Conservation (phyloP, 2,329 filamentous ascomycete species). For the Penicillium sp. region DNA sequence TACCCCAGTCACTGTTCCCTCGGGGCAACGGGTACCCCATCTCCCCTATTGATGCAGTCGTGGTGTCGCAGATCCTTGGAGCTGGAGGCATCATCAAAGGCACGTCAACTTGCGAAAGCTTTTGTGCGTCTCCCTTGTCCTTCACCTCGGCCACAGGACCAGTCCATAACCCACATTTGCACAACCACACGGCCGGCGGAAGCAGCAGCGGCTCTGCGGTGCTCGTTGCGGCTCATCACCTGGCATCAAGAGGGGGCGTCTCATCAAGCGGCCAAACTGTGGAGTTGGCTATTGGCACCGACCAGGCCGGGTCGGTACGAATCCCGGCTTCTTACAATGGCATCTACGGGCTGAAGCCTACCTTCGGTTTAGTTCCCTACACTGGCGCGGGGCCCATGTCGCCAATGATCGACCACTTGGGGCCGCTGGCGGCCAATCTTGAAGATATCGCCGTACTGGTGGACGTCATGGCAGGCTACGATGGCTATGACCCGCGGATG, state of each 20-base stretch:
- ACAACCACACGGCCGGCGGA: constrained; percentile 37
- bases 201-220: constrained; percentile 37
- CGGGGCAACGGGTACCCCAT: constrained; percentile 21
- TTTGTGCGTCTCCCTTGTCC: constrained; percentile 39
- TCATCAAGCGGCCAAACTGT: constrained; percentile 28
- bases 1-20: constrained; percentile 25
- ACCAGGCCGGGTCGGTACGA: constrained; percentile 43
- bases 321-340: constrained; percentile 44
- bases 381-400: constrained; percentile 48
- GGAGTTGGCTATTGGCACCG: constrained; percentile 42
- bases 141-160: constrained; percentile 40
- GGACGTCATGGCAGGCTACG: constrained; percentile 49
- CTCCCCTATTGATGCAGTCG: constrained; percentile 37
- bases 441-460: constrained; percentile 47
- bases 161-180: constrained; percentile 38
- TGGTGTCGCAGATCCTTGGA: constrained; percentile 37
- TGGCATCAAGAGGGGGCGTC: not conserved
- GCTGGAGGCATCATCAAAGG: constrained; percentile 38
- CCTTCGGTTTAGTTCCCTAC: constrained; percentile 52
- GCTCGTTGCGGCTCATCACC: constrained; percentile 33
- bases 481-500: constrained; percentile 51
- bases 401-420: constrained; percentile 48
- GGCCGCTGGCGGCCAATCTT: constrained; percentile 48
- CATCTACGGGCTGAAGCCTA: constrained; percentile 50
- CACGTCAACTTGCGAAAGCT: constrained; percentile 43